These are phyloP conservation scores for Sinapis alba DNA, from an alignment of 441 rosid genomes.

Conservation along the genomic window DNA sequence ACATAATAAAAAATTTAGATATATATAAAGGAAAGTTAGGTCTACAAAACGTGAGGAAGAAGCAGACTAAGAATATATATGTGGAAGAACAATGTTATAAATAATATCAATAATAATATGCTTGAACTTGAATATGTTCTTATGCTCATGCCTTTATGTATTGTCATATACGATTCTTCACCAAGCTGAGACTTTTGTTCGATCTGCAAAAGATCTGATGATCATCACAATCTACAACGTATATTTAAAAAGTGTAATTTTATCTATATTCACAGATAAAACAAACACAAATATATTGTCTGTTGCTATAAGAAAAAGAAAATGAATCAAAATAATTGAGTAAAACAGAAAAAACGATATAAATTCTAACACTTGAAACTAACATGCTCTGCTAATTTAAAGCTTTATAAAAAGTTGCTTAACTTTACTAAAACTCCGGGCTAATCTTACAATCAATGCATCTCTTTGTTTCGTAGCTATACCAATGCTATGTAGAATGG, in stretches of 20 bases:
- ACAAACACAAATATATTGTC: background rate
- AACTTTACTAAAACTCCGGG: background rate
- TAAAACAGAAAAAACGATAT: background rate
- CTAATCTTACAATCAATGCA: no score
- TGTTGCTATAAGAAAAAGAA: background rate
- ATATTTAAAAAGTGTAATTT: slow-evolving; percentile 33
- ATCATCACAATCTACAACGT: slow-evolving; percentile 31
- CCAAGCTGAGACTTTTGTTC: slow-evolving; percentile 29
- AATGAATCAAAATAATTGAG: background rate
- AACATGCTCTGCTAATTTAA: background rate
- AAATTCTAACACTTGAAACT: background rate
- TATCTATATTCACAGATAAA: slow-evolving; percentile 28
- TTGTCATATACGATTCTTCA: slow-evolving; percentile 34
- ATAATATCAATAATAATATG: slow-evolving; percentile 13
- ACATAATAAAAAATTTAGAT: no score
- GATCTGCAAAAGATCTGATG: slow-evolving; percentile 14
- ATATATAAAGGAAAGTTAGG: slow-evolving; percentile 8
- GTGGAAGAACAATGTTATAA: slow-evolving; percentile 9
- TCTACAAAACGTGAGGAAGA: slow-evolving; percentile 31
- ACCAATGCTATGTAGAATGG: no score
- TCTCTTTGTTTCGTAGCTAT: no score
- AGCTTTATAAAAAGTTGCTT: background rate
- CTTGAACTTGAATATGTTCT: slow-evolving; percentile 35
- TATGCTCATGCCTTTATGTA: slow-evolving; percentile 27
- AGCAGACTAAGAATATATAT: slow-evolving; percentile 35